A percentile compares a stretch with the other conserved stretches of the same genome.
Evolutionary conservation across 202 grass and related monocot species (phyloP).

Genomic region (Musa balbisiana): DNA sequence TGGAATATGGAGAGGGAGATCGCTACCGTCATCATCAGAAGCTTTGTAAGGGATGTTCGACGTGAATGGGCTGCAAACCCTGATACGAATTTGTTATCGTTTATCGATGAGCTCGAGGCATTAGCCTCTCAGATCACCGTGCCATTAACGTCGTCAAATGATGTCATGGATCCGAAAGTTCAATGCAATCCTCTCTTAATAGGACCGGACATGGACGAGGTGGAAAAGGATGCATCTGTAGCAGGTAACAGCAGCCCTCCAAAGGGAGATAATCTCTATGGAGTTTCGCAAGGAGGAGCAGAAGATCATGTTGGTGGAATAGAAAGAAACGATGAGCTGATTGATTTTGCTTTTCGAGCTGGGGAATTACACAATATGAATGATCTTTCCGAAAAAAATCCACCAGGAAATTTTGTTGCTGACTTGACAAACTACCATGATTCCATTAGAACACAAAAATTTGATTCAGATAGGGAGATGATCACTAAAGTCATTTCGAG

Average conservation of each 20-base stretch:
- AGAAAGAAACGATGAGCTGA: not conserved
- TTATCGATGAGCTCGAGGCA: not conserved
- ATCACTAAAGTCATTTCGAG: not conserved
- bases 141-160: not conserved
- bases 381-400: not conserved
- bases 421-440: constrained; percentile 9
- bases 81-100: not conserved
- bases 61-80: not conserved
- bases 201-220: not conserved
- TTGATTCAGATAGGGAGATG: not conserved
- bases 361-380: not conserved
- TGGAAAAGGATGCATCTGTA: not conserved
- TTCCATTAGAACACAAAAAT: constrained; percentile 10
- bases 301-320: not conserved
- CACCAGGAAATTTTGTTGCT: constrained; percentile 9
- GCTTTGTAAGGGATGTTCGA: constrained; percentile 20
- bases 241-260: not conserved
- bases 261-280: not conserved
- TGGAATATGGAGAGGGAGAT: constrained; percentile 41
- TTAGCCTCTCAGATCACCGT: not conserved
- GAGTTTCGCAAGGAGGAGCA: not conserved
- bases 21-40: constrained; percentile 18
- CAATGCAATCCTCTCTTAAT: not conserved
- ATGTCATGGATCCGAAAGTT: not conserved
- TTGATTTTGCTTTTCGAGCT: not conserved